A percentile compares a stretch with the other conserved stretches of the same genome.
Conservation (phyloP, 148 eudicot genomes). For the Polygonum maritimum region DNA sequence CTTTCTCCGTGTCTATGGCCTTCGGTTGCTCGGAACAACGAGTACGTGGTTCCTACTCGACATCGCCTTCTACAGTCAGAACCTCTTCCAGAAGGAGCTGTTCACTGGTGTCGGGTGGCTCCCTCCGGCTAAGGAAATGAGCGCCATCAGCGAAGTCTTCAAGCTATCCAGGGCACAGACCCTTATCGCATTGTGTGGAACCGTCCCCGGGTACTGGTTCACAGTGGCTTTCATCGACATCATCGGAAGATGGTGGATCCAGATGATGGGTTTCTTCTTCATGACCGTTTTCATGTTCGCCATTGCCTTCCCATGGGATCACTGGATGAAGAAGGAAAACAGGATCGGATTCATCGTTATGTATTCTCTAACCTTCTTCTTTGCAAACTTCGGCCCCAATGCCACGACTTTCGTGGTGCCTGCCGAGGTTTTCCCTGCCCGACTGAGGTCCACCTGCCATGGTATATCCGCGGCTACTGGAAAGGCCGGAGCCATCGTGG, state of each 20-base stretch:
- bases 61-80: slow-evolving; percentile 8
- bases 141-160: slow-evolving; percentile 4
- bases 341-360: not conserved
- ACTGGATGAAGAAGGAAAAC: not conserved
- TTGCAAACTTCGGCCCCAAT: slow-evolving; percentile 8
- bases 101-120: slow-evolving; percentile 5
- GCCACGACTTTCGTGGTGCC: slow-evolving; percentile 6
- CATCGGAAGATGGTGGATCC: slow-evolving; percentile 5
- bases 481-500: slow-evolving; percentile 3
- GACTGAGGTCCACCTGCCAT: slow-evolving; percentile 3
- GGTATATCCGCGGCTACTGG: slow-evolving; percentile 5
- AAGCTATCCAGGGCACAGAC: slow-evolving; percentile 8
- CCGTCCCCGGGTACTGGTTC: slow-evolving; percentile 7
- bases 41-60: slow-evolving; percentile 10
- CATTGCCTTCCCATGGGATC: slow-evolving; percentile 3
- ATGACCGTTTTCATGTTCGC: slow-evolving; percentile 12
- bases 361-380: slow-evolving; percentile 10
- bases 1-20: not conserved
- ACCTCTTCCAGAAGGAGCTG: slow-evolving; percentile 9
- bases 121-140: not conserved
- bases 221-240: slow-evolving; percentile 9
- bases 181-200: slow-evolving; percentile 1
- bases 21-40: not conserved
- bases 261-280: slow-evolving; percentile 6
- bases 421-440: slow-evolving; percentile 2